These are phyloP conservation scores for Aspergillus avenaceus DNA, from an alignment of 495 filamentous ascomycete genomes.

Conservation along the genomic window DNA sequence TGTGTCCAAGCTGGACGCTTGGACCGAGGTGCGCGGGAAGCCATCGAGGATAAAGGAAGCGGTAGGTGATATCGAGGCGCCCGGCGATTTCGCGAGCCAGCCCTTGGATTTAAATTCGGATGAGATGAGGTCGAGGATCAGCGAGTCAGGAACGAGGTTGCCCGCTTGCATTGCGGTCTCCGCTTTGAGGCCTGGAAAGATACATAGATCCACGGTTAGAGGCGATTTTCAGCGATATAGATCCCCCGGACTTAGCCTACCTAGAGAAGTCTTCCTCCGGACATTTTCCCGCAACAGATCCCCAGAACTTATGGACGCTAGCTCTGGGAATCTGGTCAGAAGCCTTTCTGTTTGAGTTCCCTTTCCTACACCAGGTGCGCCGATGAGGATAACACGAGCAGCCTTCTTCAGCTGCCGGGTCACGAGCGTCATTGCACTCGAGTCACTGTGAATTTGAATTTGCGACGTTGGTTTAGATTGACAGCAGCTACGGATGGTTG, in stretches of 20 bases:
- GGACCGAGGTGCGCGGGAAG: slow-evolving; percentile 82
- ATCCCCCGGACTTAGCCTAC: slow-evolving; percentile 41
- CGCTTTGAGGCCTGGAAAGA: slow-evolving; percentile 83
- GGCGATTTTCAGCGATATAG: not conserved
- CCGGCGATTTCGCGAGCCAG: slow-evolving; percentile 56
- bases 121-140: slow-evolving; percentile 89
- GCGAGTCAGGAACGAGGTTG: slow-evolving; percentile 77
- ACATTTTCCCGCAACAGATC: slow-evolving; percentile 92
- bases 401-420: slow-evolving; percentile 64
- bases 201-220: slow-evolving; percentile 10
- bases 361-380: slow-evolving; percentile 89
- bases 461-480: not conserved
- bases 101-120: slow-evolving; percentile 78
- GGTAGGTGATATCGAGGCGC: slow-evolving; percentile 60
- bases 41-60: slow-evolving; percentile 95
- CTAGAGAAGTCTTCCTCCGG: slow-evolving; percentile 76
- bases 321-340: slow-evolving; percentile 77
- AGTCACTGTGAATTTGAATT: not conserved
- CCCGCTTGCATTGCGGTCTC: slow-evolving; percentile 82
- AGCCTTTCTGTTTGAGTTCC: slow-evolving; percentile 91
- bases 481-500: not conserved
- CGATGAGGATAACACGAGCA: slow-evolving; percentile 90
- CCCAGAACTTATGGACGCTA: slow-evolving; percentile 89
- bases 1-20: slow-evolving; percentile 71
- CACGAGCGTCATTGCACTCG: slow-evolving; percentile 19